Percentiles rank a stretch among this genome's conserved stretches.
These are phyloP conservation scores for Peronosclerospora sorghi DNA, from an alignment of 352 stramenopile species.

Conservation along the genomic window DNA sequence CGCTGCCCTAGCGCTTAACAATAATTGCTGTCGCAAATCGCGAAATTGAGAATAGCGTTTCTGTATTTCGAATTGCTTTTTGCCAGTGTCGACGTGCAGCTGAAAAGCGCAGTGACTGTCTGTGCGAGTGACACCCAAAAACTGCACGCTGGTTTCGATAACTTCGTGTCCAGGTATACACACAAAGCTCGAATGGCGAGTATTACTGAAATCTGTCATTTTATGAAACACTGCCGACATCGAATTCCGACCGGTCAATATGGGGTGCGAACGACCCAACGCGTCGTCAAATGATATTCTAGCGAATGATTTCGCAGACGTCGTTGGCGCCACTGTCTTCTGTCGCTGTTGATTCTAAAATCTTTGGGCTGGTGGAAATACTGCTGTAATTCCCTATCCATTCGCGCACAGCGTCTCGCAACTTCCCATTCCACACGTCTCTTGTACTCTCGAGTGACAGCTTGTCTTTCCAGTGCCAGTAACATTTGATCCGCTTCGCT, in stretches of 20 bases:
- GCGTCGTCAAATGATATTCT: constrained; percentile 14
- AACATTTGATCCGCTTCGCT: no score
- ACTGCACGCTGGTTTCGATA: constrained; percentile 25
- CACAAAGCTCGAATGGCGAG: constrained; percentile 10
- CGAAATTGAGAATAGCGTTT: constrained; percentile 71
- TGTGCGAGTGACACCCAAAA: constrained; percentile 31
- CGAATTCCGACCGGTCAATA: constrained; percentile 1
- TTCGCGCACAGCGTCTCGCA: no score
- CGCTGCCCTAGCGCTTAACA: no score
- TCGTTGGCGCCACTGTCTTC: no score
- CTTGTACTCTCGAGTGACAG: no score
- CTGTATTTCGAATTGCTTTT: constrained; percentile 39
- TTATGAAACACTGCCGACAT: constrained; percentile 3
- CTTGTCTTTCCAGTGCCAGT: no score
- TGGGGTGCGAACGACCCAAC: constrained; percentile 3
- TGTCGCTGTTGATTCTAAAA: no score
- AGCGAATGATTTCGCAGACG: constrained; percentile 4
- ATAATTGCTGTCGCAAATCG: constrained; percentile 36
- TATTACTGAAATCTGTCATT: constrained; percentile 9
- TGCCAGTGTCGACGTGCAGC: constrained; percentile 43
- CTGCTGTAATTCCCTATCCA: no score
- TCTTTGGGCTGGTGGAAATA: no score
- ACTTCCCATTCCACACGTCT: no score
- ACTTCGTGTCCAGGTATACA: constrained; percentile 24
- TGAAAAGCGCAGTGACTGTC: constrained; percentile 39